These are phyloP conservation scores for Apiosordaria backusii DNA, from an alignment of 495 filamentous ascomycete species.

Conservation along the genomic window DNA sequence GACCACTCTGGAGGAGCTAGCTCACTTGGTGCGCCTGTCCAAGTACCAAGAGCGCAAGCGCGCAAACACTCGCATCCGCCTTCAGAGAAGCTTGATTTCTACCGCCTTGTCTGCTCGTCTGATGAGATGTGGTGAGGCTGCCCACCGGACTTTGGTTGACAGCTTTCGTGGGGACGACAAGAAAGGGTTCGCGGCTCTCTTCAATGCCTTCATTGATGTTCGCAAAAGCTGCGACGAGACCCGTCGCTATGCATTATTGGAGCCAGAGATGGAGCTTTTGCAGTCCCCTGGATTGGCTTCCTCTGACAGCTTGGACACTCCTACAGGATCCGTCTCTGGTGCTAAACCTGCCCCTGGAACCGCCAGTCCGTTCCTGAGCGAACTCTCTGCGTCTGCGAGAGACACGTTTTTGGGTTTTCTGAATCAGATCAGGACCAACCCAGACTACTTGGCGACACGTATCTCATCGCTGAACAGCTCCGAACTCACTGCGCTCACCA, in stretches of 20 bases:
- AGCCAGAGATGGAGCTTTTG: conserved; percentile 60
- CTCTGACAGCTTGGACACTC: conserved; percentile 44
- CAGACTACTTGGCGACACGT: conserved; percentile 79
- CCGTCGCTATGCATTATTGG: conserved; percentile 62
- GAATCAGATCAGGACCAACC: conserved; percentile 74
- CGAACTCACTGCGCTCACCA: conserved; percentile 70
- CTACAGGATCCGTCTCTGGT: conserved; percentile 36
- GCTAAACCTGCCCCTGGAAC: conserved; percentile 38
- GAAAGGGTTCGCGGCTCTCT: conserved; percentile 77
- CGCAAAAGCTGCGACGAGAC: conserved; percentile 77
- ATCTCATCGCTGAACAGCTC: conserved; percentile 65
- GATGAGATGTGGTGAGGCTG: conserved; percentile 70
- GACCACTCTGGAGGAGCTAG: conserved; percentile 67
- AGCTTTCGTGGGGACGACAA: conserved; percentile 87
- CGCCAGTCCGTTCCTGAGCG: conserved; percentile 71
- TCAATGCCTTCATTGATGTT: conserved; percentile 85
- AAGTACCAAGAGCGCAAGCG: conserved; percentile 72
- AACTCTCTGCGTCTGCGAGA: conserved; percentile 70
- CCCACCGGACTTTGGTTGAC: conserved; percentile 81
- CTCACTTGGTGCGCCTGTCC: conserved; percentile 65
- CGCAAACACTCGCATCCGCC: conserved; percentile 60
- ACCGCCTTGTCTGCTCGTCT: conserved; percentile 78
- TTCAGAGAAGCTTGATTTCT: conserved; percentile 64
- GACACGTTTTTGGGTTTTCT: conserved; percentile 76
- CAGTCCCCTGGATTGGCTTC: conserved; percentile 43